These are phyloP conservation scores for Lentinus brumalis DNA, from an alignment of 768 basidiomycete genomes.

Conservation along the genomic window DNA sequence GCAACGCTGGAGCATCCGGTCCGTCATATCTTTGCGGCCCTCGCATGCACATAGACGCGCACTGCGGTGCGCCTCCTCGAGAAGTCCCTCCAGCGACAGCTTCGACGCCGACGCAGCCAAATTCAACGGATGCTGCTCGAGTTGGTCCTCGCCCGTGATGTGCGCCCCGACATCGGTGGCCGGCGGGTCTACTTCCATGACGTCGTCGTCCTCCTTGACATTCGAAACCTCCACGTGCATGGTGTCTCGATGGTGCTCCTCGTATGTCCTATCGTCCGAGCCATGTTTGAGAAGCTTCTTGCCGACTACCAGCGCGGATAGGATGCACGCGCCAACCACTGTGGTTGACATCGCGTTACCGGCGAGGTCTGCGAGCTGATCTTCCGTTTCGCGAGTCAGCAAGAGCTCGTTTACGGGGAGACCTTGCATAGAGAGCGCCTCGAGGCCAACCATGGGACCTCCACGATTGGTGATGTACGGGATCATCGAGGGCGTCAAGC, in stretches of 20 bases:
- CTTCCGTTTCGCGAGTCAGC: slow-evolving; percentile 90
- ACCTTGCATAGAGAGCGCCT: slow-evolving; percentile 93
- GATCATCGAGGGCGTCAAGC: slow-evolving; percentile 95
- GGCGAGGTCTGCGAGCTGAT: slow-evolving; percentile 90
- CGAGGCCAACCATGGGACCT: slow-evolving; percentile 92
- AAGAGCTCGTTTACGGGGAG: slow-evolving; percentile 90
- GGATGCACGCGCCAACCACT: slow-evolving; percentile 88
- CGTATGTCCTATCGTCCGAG: slow-evolving; percentile 66
- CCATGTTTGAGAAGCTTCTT: slow-evolving; percentile 68
- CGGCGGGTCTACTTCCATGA: slow-evolving; percentile 29
- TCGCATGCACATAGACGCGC: slow-evolving; percentile 89
- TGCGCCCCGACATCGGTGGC: slow-evolving; percentile 43
- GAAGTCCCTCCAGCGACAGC: slow-evolving; percentile 52
- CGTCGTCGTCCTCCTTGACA: slow-evolving; percentile 55
- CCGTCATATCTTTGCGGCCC: slow-evolving; percentile 78
- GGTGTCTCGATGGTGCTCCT: slow-evolving; percentile 50
- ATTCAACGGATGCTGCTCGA: slow-evolving; percentile 66
- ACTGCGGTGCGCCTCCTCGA: slow-evolving; percentile 66
- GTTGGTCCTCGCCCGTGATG: slow-evolving; percentile 74
- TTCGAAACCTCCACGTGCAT: slow-evolving; percentile 33
- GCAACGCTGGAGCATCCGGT: slow-evolving; percentile 66
- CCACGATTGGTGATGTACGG: slow-evolving; percentile 95
- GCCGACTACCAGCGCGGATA: slow-evolving; percentile 75
- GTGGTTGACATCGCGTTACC: slow-evolving; percentile 99
- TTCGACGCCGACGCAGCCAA: slow-evolving; percentile 58